Evolutionary conservation across 495 filamentous ascomycete genomes (phyloP), one percentile per base, ranked within the genome.

Genomic region (Diplogelasinospora grovesii): DNA sequence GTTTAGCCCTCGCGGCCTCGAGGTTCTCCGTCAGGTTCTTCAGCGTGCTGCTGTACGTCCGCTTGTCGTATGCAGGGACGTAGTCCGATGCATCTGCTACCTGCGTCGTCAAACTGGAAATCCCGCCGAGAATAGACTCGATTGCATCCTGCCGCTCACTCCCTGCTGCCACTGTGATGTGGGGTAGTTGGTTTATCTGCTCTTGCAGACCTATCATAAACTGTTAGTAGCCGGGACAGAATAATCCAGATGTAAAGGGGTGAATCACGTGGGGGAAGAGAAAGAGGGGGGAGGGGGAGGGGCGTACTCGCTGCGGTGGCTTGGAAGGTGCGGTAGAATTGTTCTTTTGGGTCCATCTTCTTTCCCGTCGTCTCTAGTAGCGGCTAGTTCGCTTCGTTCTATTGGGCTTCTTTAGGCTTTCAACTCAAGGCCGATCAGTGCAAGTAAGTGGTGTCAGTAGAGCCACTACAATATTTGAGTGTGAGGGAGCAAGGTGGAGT

Each of bases 281-380:
- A n/a, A n/a, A n/a, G n/a, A n/a, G n/a, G n/a, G n/a, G n/a, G n/a
- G n/a, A 27, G 25, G 8, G 26, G 38, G n/a, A 33, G 38, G n/a
- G 50, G 40, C 60, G 45, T 69, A 86, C 85, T 71, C 10, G 75
- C 78, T 45, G 82, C 79, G 58, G 81, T 75, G 59, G 78, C 71
- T 43, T 83, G 82, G 48, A 90, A 92, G 56, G 83, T 79, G 46
- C 78, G 78, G 57, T 86, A 86, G 69, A 93, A 90, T 7, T 73
- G 72, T 50, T 85, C 81, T 36, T 86, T 89, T 31, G 79, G 56
- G 29, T 56, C 49, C 38, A 41, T 40, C 1, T 38, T 36, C n/a
- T n/a, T n/a, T n/a, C n/a, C n/a, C n/a, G n/a, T n/a, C n/a, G n/a
- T n/a, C n/a, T n/a, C n/a, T n/a, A n/a, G n/a, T n/a, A n/a, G n/a